These are phyloP conservation scores for Collybia mongolica DNA, from an alignment of 768 basidiomycete species.

Conservation along the genomic window DNA sequence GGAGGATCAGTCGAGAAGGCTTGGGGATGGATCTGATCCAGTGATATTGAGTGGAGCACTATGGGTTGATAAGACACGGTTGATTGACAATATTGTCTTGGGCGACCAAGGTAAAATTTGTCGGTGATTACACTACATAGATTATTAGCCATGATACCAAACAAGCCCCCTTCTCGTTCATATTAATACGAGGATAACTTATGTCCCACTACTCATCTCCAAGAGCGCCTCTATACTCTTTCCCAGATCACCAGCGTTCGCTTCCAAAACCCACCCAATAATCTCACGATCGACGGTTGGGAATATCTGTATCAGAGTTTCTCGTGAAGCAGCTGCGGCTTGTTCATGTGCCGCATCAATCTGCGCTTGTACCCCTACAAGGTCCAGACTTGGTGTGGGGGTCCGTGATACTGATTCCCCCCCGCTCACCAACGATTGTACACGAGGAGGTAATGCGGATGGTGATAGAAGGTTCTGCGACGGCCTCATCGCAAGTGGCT, in stretches of 20 bases:
- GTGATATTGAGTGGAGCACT: conserved; percentile 85
- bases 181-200: conserved; percentile 3
- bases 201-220: conserved; percentile 62
- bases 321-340: conserved; percentile 66
- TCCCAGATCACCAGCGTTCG: conserved; percentile 85
- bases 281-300: conserved; percentile 80
- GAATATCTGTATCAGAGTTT: conserved; percentile 88
- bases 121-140: neutral
- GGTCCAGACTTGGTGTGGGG: conserved; percentile 67
- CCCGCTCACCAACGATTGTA: conserved; percentile 34
- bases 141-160: too few species aligned
- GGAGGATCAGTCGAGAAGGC: conserved; percentile 24
- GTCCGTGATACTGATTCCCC: conserved; percentile 57
- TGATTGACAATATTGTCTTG: conserved; percentile 92
- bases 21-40: conserved; percentile 24
- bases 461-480: conserved; percentile 36
- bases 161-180: neutral
- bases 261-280: conserved; percentile 86
- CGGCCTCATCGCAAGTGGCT: conserved; percentile 47
- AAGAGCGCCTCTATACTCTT: conserved; percentile 84
- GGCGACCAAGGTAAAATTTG: conserved; percentile 42
- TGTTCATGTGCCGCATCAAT: conserved; percentile 78
- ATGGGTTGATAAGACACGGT: conserved; percentile 80
- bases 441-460: conserved; percentile 42
- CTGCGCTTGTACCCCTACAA: conserved; percentile 68